phyloP scores from a whole-genome alignment of 176 grass and related monocot species.

The Alloteropsis semialata region DNA sequence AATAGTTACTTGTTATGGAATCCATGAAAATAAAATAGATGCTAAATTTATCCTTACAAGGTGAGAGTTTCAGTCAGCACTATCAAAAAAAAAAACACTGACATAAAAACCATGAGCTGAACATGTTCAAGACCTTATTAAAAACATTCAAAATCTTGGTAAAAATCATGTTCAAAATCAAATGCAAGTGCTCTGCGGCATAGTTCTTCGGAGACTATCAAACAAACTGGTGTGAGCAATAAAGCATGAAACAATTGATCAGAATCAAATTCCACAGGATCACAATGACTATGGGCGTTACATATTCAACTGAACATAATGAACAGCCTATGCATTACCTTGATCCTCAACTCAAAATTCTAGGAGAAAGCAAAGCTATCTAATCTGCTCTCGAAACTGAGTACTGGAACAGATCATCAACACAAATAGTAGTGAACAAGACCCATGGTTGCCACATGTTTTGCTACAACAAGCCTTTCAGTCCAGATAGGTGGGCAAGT shows the following conservation, averaged over 20 bases:
- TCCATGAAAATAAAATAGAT: background rate
- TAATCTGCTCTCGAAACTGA: background rate
- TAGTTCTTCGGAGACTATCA: background rate
- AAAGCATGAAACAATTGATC: background rate
- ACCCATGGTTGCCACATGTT: background rate
- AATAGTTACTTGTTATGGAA: background rate
- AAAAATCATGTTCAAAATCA: background rate
- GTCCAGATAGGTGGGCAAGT: background rate
- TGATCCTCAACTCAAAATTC: background rate
- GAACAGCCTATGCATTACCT: slow-evolving; percentile 2
- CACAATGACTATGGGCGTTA: background rate
- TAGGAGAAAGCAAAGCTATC: background rate
- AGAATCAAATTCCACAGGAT: background rate
- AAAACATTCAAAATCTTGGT: too few relatives aligned
- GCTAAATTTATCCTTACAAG: background rate
- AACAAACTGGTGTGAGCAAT: background rate
- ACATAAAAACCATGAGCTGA: background rate
- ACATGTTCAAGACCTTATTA: too few relatives aligned
- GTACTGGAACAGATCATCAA: background rate
- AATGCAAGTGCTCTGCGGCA: background rate
- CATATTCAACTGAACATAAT: background rate
- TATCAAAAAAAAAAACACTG: background rate
- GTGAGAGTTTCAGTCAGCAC: background rate
- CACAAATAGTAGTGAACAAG: background rate
- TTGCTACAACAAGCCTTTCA: background rate